Evolutionary conservation across 768 basidiomycete species (phyloP).

Genomic region (Mycena venus): DNA sequence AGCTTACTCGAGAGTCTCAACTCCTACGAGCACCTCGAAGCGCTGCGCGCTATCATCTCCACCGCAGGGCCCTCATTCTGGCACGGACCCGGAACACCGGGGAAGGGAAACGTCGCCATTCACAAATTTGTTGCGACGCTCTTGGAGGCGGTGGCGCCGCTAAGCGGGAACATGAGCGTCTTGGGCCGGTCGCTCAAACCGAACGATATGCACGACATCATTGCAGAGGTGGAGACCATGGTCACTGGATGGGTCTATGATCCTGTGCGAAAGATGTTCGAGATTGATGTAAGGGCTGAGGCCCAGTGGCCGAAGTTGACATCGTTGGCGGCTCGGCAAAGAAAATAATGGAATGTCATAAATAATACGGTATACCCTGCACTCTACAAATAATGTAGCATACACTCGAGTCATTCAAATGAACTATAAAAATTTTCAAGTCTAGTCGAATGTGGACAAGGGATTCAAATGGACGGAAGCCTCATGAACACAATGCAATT

Average conservation of each 20-base stretch:
- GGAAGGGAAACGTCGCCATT: slow-evolving; percentile 30
- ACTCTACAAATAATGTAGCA: not conserved
- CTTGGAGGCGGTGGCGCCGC: slow-evolving; percentile 29
- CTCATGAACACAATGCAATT: too few relatives aligned
- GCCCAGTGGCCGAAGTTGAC: not conserved
- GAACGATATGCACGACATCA: slow-evolving; percentile 27
- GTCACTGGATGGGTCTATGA: slow-evolving; percentile 29
- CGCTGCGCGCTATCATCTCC: slow-evolving; percentile 35
- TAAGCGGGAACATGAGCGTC: slow-evolving; percentile 32
- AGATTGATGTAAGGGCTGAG: slow-evolving; percentile 7
- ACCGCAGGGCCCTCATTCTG: slow-evolving; percentile 39
- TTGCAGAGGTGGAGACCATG: slow-evolving; percentile 26
- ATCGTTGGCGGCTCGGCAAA: not conserved
- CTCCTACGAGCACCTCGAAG: slow-evolving; percentile 44
- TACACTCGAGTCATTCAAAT: not conserved
- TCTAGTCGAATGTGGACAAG: too few relatives aligned
- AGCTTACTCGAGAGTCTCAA: slow-evolving; percentile 38
- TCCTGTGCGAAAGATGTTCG: slow-evolving; percentile 15
- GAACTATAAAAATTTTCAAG: too few relatives aligned
- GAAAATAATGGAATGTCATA: not conserved
- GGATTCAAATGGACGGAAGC: too few relatives aligned
- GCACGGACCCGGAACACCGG: slow-evolving; percentile 31
- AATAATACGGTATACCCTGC: not conserved
- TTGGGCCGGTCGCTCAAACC: slow-evolving; percentile 28
- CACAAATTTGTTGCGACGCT: slow-evolving; percentile 34